A percentile compares a stretch with the other conserved stretches of the same genome.
Evolutionary conservation across 345 rosid species (phyloP).

Genomic region (Melaleuca quinquenervia): DNA sequence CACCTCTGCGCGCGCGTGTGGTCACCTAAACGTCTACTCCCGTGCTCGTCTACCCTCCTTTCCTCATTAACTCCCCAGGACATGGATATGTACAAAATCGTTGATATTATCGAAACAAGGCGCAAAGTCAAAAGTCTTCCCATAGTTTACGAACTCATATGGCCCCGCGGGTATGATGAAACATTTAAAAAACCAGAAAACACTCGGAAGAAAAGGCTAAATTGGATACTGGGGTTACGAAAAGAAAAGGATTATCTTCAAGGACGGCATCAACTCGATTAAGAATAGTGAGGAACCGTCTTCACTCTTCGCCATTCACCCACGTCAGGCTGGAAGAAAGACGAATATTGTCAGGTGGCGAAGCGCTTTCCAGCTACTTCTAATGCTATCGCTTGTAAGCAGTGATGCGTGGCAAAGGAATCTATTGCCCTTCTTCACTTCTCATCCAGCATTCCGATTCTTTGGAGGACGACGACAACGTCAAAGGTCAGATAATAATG

Average conservation of each 20-base stretch:
- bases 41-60: not conserved
- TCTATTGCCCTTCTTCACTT: not conserved
- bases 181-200: not conserved
- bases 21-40: not conserved
- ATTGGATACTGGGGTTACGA: not conserved
- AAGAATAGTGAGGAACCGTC: not conserved
- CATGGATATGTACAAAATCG: not conserved
- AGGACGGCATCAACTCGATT: not conserved
- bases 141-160: not conserved
- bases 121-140: not conserved
- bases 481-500: not conserved
- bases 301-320: not conserved
- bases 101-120: not conserved
- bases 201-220: not conserved
- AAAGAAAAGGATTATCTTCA: not conserved
- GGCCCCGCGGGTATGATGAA: not conserved
- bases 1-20: not conserved
- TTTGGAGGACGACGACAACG: not conserved
- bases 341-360: not conserved
- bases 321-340: not conserved
- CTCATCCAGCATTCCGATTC: not conserved
- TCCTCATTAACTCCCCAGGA: not conserved
- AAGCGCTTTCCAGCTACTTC: not conserved
- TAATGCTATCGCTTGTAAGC: not conserved
- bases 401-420: not conserved